Percentiles rank a stretch among this genome's conserved stretches.
These are phyloP conservation scores for Lasiosphaeria miniovina DNA, from an alignment of 495 filamentous ascomycete genomes.

Conservation along the genomic window DNA sequence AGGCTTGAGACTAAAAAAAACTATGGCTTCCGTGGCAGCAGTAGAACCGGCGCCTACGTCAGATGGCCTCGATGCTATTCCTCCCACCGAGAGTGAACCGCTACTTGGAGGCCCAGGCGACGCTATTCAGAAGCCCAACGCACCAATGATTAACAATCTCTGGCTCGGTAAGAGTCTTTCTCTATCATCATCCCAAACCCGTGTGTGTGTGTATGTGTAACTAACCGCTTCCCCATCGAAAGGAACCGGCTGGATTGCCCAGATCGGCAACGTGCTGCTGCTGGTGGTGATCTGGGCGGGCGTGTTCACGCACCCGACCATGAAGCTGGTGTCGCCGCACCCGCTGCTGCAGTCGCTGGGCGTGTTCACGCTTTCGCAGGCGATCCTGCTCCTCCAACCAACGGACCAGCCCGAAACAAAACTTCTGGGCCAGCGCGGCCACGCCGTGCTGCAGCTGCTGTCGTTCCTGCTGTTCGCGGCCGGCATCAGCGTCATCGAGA, in stretches of 20 bases:
- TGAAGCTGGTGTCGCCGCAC: constrained; percentile 79
- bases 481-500: constrained; percentile 74
- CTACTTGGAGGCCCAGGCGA: constrained; percentile 72
- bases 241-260: constrained; percentile 45
- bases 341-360: constrained; percentile 80
- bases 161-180: constrained; percentile 59
- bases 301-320: constrained; percentile 59
- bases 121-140: constrained; percentile 62
- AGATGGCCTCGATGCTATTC: not conserved
- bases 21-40: constrained; percentile 12
- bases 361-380: constrained; percentile 70
- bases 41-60: not conserved
- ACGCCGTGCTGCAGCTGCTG: constrained; percentile 63
- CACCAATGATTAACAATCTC: constrained; percentile 67
- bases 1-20: too few relatives aligned
- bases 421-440: constrained; percentile 62
- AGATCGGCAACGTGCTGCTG: constrained; percentile 53
- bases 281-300: constrained; percentile 68
- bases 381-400: constrained; percentile 82
- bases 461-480: constrained; percentile 59
- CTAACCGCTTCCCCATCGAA: not conserved
- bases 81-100: constrained; percentile 63
- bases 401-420: constrained; percentile 77
- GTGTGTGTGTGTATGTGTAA: not conserved
- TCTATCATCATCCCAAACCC: constrained; percentile 4